Evolutionary conservation across 768 basidiomycete species (phyloP), one percentile per base, ranked within the genome.

Genomic region (Botryobasidium botryosum): DNA sequence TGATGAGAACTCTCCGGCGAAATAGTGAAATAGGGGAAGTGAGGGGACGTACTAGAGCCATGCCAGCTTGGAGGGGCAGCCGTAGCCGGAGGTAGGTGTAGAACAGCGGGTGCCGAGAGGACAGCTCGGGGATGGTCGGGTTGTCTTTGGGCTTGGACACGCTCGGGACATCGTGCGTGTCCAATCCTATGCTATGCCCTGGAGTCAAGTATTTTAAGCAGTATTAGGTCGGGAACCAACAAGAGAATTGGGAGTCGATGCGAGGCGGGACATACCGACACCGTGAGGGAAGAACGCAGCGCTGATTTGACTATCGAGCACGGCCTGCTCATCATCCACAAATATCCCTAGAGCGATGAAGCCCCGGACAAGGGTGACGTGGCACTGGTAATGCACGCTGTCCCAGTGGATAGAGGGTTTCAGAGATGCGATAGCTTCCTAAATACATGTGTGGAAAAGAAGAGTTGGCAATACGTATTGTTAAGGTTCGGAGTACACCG

Each of bases 231-330:
- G n/a, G n/a, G n/a, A n/a, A n/a, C n/a, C n/a, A n/a, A n/a, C 4
- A 13, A 33, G 6, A 10, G 12, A 8, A 33, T 40, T 24, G 20
- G 18, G 17, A 1, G 8, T 25, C 17, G 21, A 3, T 20, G 3
- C 46, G 49, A 12, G 26, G 26, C 33, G 27, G 49, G 21, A 36
- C 44, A 32, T 33, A 56, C 63, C 65, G 10, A 67, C 65, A 2
- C 91, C 92, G 56, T 96, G 91, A 7, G 91, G 91, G 71, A 85
- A 96, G 68, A 96, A 96, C 0, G 86, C 84, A 1, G 77, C 63
- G 50, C 77, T 77, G 35, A 84, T 62, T 0, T 88, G 90, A 4
- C 77, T 77, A 15, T 70, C 70, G 5, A 94, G 65, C 45, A 96
- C 76, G 20, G 72, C 73, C 42, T 75, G 70, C 51, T 74, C 72